Evolutionary conservation across 371 early-diverging fungal species (phyloP).

Genomic region (Rhizomucor pusillus): DNA sequence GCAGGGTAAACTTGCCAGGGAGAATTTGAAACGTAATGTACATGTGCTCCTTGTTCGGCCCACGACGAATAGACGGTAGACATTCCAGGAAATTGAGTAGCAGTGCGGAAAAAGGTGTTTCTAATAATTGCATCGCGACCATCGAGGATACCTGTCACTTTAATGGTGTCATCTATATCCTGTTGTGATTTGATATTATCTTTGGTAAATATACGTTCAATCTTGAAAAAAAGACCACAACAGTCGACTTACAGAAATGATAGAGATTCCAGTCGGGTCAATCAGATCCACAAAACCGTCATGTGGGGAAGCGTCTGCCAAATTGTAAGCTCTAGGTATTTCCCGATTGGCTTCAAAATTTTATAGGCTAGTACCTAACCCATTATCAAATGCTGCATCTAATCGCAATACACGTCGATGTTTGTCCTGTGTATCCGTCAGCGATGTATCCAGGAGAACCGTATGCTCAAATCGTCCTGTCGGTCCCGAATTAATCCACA

Average conservation of each 20-base stretch:
- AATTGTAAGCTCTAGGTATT: no score
- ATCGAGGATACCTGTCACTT: constrained; percentile 50
- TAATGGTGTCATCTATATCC: constrained; percentile 68
- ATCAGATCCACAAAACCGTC: constrained; percentile 50
- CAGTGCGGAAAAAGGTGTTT: constrained; percentile 44
- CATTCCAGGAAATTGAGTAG: constrained; percentile 42
- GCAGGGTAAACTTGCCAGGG: constrained; percentile 51
- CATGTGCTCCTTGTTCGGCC: constrained; percentile 29
- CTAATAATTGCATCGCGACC: constrained; percentile 43
- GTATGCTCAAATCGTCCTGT: constrained; percentile 37
- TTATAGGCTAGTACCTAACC: constrained; percentile 4
- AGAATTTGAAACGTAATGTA: constrained; percentile 52
- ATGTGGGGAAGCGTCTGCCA: constrained; percentile 7
- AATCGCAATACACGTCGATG: constrained; percentile 11
- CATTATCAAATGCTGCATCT: constrained; percentile 13
- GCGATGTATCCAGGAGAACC: constrained; percentile 15
- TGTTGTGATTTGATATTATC: background rate
- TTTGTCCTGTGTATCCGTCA: background rate
- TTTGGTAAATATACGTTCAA: background rate
- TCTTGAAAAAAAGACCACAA: background rate
- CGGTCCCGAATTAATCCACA: constrained; percentile 26
- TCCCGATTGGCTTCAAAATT: no score
- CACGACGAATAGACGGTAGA: constrained; percentile 34
- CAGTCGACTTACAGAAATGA: constrained; percentile 44
- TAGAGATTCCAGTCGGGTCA: constrained; percentile 47